Conservation (phyloP, 306 rosid species). For the Pueraria montana region DNA sequence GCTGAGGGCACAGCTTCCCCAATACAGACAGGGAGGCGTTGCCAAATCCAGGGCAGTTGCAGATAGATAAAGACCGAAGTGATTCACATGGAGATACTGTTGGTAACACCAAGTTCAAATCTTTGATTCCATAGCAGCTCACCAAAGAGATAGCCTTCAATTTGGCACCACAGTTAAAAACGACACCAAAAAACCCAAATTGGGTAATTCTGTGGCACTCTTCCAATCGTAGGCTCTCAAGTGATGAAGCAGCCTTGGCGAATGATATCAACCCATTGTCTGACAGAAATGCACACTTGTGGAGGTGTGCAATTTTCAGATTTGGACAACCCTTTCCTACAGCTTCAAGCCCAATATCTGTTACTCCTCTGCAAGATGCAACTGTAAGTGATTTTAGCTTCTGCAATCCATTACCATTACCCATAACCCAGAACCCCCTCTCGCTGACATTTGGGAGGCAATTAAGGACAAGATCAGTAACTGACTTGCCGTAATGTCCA, state of each 20-base stretch:
- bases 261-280: constrained; percentile 87
- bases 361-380: constrained; percentile 83
- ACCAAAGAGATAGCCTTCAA: constrained; percentile 80
- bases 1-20: constrained; percentile 84
- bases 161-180: constrained; percentile 74
- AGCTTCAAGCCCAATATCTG: constrained; percentile 84
- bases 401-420: constrained; percentile 85
- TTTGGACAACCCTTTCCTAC: constrained; percentile 92
- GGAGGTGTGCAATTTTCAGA: constrained; percentile 70
- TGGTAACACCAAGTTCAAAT: constrained; percentile 60
- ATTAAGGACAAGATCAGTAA: constrained; percentile 78
- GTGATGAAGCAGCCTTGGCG: constrained; percentile 71
- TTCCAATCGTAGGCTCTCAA: constrained; percentile 85
- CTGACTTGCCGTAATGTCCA: constrained; percentile 85
- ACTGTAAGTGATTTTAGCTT: constrained; percentile 83
- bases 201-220: constrained; percentile 98
- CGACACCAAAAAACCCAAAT: constrained; percentile 77
- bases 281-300: constrained; percentile 72
- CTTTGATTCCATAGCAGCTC: constrained; percentile 83
- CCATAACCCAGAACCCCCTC: constrained; percentile 98
- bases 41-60: constrained; percentile 91
- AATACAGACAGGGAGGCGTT: constrained; percentile 65
- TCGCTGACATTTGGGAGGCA: constrained; percentile 77
- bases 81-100: constrained; percentile 63
- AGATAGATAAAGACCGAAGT: constrained; percentile 68